phyloP scores from a whole-genome alignment of 352 stramenopile species.

The Bremia lactucae region DNA sequence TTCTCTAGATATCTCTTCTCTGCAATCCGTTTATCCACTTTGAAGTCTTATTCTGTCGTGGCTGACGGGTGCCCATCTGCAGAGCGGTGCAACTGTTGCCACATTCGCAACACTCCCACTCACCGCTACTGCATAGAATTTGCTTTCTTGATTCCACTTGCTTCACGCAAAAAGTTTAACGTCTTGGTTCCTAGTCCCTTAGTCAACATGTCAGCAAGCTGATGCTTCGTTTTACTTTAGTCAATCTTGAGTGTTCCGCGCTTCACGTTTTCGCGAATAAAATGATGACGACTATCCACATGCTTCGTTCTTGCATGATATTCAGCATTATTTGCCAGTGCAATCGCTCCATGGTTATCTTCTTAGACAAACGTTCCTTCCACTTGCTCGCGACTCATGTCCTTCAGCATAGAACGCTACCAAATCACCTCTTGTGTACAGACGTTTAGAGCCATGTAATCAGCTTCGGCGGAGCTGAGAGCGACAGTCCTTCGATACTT shows the following conservation, averaged over 20 bases:
- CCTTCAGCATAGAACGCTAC: not conserved
- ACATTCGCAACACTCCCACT: not conserved
- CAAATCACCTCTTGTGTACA: not conserved
- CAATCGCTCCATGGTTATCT: not conserved
- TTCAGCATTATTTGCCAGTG: not conserved
- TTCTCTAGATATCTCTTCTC: too few species aligned
- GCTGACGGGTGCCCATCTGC: too few species aligned
- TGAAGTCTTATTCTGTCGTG: too few species aligned
- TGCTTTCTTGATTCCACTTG: not conserved
- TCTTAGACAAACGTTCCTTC: not conserved
- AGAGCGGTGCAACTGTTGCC: too few species aligned
- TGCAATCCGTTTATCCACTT: too few species aligned
- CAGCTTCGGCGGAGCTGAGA: not conserved
- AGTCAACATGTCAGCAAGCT: not conserved
- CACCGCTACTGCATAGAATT: not conserved
- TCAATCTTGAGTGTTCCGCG: not conserved
- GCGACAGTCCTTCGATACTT: slow-evolving; percentile 3
- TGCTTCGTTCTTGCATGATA: not conserved
- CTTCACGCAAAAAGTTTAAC: not conserved
- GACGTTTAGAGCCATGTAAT: not conserved
- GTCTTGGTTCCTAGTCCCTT: not conserved
- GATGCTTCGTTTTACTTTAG: not conserved
- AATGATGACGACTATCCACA: not conserved
- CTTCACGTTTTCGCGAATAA: not conserved
- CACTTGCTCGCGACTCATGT: not conserved